Evolutionary conservation across 2,329 filamentous ascomycete species (phyloP).

Genomic region (Verticillium dahliae): DNA sequence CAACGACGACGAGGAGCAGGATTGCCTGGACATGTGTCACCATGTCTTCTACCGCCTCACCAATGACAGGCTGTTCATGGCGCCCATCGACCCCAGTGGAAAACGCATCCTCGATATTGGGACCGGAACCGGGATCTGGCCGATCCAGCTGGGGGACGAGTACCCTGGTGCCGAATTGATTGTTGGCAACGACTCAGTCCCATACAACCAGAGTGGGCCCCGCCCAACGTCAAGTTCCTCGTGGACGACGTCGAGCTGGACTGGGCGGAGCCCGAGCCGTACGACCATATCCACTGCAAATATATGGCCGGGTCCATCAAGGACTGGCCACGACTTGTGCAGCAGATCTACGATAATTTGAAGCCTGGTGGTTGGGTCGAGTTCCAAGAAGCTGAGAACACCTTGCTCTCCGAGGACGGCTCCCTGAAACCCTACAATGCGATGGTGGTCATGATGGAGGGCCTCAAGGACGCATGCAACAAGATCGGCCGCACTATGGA

Average conservation of each 20-base stretch:
- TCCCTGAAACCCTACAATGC: neutral
- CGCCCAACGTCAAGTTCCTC: slow-evolving; percentile 68
- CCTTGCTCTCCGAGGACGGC: slow-evolving; percentile 4
- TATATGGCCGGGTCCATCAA: slow-evolving; percentile 19
- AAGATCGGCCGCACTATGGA: slow-evolving; percentile 21
- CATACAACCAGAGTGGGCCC: slow-evolving; percentile 35
- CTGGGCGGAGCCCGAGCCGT: slow-evolving; percentile 1
- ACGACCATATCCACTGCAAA: slow-evolving; percentile 12
- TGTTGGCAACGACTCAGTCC: slow-evolving; percentile 25
- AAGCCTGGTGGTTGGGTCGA: slow-evolving; percentile 6
- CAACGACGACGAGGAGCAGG: slow-evolving; percentile 30
- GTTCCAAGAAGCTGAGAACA: slow-evolving; percentile 4
- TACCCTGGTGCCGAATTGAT: slow-evolving; percentile 15
- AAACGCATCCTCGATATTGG: slow-evolving; percentile 14
- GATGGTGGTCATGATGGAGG: slow-evolving; percentile 13
- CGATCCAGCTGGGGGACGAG: slow-evolving; percentile 33
- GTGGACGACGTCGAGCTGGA: slow-evolving; percentile 54
- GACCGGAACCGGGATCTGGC: slow-evolving; percentile 17
- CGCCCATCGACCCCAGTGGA: slow-evolving; percentile 1
- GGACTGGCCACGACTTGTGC: slow-evolving; percentile 18
- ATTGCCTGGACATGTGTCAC: slow-evolving; percentile 31
- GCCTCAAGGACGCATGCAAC: slow-evolving; percentile 16
- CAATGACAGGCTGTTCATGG: slow-evolving; percentile 13
- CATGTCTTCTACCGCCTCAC: slow-evolving; percentile 22
- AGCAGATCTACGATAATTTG: slow-evolving; percentile 2